These are phyloP conservation scores for Casuarina glauca DNA, from an alignment of 306 rosid species.

Conservation along the genomic window DNA sequence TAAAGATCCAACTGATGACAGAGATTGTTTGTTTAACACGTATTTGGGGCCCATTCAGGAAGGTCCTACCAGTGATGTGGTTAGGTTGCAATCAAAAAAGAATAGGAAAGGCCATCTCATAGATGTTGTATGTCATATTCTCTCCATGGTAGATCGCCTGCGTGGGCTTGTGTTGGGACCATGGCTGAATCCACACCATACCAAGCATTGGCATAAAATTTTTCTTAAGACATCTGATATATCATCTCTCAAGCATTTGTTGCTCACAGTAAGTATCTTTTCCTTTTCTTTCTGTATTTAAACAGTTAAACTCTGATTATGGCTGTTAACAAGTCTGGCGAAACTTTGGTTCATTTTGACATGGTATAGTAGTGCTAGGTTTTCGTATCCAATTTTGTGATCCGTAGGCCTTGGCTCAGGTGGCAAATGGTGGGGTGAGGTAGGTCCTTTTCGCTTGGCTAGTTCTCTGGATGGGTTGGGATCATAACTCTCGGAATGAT, in stretches of 20 bases:
- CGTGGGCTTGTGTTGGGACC: conserved; percentile 91
- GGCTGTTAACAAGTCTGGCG: not conserved
- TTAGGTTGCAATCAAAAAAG: conserved; percentile 46
- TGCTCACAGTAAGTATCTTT: conserved; percentile 62
- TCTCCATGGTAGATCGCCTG: conserved; percentile 76
- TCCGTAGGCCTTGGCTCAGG: not conserved
- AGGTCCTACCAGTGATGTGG: conserved; percentile 42
- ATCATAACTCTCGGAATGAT: not conserved
- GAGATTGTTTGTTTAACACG: conserved; percentile 74
- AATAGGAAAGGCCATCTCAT: conserved; percentile 60
- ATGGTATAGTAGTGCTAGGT: not conserved
- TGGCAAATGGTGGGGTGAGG: not conserved
- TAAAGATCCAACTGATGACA: conserved; percentile 61
- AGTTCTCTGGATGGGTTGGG: not conserved
- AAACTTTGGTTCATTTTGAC: not conserved
- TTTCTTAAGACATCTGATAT: conserved; percentile 61
- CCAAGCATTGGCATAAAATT: conserved; percentile 59
- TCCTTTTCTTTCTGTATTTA: conserved; percentile 10
- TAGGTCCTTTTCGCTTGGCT: not conserved
- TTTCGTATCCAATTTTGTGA: not conserved
- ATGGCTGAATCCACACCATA: conserved; percentile 69
- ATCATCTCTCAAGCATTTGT: conserved; percentile 56
- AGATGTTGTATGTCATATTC: conserved; percentile 57
- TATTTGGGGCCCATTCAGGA: conserved; percentile 45
- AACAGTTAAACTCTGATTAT: conserved; percentile 9